Evolutionary conservation across 2,329 filamentous ascomycete species (phyloP), one percentile per base, ranked within the genome.

Genomic region (Xylaria sp.): DNA sequence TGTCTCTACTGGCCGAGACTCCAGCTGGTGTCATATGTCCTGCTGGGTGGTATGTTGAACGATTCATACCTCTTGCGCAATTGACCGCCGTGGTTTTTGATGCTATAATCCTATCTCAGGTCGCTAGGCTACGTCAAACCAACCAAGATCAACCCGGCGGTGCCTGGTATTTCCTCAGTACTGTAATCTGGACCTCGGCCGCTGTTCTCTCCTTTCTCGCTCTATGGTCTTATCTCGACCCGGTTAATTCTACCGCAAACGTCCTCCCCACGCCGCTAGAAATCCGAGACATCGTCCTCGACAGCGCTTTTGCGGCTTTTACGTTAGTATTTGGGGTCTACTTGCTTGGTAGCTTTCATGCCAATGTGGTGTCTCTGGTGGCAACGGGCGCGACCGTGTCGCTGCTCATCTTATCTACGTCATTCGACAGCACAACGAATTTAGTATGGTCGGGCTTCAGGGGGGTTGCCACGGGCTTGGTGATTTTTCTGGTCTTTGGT

Each of bases 21-120:
- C 63, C 62, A 0, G 73, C 76, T 1, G 73, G 76, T 38, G 76
- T 72, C 38, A 76, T 79, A 36, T 79, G 77, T 60, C 76, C 77
- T 5, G 38, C 65, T 3, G 74, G 74, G 11, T 63, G 70, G 45
- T 69, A 62, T 44, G 55, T 71, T 55, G 76, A 78, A 58, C 71
- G 75, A 27, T 63, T 76, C 17, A 73, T 72, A 49, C 76, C 77
- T 17, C 65, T 79, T 1, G 74, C 73, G 2, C 77, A 79, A 56
- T 36, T 75, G 29, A 51, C 72, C 20, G 66, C 68, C 56, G 62
- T 77, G n/a, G 65, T 66, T 17, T 65, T 79, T 17, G 78, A 81
- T 53, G 75, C 78, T 17, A 50, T 72, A 9, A 65, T 79, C n/a
- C 63, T 81, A 20, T 70, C 65, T 2, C 70, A 71, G 15, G 60